A percentile compares a stretch with the other conserved stretches of the same genome.
Evolutionary conservation across 805 yeast genomes (phyloP).

Genomic region (Candida koratica): DNA sequence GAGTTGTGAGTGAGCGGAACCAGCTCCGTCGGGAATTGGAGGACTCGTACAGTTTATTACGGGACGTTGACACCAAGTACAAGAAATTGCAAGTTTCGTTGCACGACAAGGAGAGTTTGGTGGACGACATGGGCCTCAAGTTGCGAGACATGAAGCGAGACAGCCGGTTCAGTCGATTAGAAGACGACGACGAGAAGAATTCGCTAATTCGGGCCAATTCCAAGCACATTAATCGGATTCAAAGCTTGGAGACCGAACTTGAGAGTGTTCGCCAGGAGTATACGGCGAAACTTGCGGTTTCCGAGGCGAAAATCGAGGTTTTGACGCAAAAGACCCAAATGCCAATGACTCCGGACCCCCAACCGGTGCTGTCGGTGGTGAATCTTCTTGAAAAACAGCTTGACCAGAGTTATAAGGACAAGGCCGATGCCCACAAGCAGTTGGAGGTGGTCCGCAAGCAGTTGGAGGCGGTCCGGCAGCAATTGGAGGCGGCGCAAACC

Average conservation of each 20-base stretch:
- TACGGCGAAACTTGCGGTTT: slow-evolving; percentile 31
- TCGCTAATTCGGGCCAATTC: slow-evolving; percentile 33
- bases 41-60: slow-evolving; percentile 36
- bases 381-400: slow-evolving; percentile 32
- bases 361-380: slow-evolving; percentile 13
- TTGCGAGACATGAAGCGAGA: slow-evolving; percentile 28
- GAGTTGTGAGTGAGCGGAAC: slow-evolving; percentile 10
- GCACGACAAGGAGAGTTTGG: slow-evolving; percentile 33
- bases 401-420: slow-evolving; percentile 26
- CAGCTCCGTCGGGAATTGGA: slow-evolving; percentile 23
- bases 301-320: slow-evolving; percentile 27
- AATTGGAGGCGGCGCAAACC: slow-evolving; percentile 18
- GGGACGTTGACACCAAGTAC: slow-evolving; percentile 14
- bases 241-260: slow-evolving; percentile 35
- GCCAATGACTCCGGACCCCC: not conserved
- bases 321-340: slow-evolving; percentile 9
- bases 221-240: slow-evolving; percentile 36
- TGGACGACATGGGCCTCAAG: slow-evolving; percentile 30
- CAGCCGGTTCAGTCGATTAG: slow-evolving; percentile 18
- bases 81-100: slow-evolving; percentile 20
- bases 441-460: slow-evolving; percentile 5
- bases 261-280: slow-evolving; percentile 21
- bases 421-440: slow-evolving; percentile 23
- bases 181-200: slow-evolving; percentile 34
- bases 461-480: slow-evolving; percentile 17